Evolutionary conservation across 108 stramenopile genomes (phyloP).

Genomic region (Cyclotella atomus): DNA sequence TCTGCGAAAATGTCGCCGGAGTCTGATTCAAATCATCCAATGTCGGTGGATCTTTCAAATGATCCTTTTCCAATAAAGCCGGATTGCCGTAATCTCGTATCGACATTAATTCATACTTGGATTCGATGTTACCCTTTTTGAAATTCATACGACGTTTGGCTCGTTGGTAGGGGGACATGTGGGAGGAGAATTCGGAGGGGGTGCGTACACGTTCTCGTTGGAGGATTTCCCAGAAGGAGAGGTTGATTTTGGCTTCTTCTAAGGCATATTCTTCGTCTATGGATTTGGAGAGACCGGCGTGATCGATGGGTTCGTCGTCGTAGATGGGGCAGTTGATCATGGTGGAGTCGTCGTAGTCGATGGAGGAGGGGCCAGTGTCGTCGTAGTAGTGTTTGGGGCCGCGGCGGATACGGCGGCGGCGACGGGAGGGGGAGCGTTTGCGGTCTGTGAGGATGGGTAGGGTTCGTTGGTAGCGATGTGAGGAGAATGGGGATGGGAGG

Average conservation of each 20-base stretch:
- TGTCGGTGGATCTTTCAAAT: conserved; percentile 12
- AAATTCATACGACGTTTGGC: conserved; percentile 14
- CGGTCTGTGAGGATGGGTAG: not conserved
- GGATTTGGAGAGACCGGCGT: conserved; percentile 11
- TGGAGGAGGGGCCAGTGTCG: not conserved
- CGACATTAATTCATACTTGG: conserved; percentile 11
- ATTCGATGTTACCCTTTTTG: conserved; percentile 17
- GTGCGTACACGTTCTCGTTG: conserved; percentile 4
- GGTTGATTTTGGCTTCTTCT: conserved; percentile 4
- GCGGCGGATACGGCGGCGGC: not conserved
- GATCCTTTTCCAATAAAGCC: conserved; percentile 19
- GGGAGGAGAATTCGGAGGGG: not conserved
- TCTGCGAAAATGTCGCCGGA: conserved; percentile 1
- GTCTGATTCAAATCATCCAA: conserved; percentile 25
- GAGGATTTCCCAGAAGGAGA: conserved; percentile 14
- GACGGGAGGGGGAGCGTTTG: not conserved
- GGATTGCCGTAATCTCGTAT: conserved; percentile 6
- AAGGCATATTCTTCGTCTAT: conserved; percentile 20
- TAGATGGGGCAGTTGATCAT: conserved; percentile 5
- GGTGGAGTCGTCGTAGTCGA: not conserved
- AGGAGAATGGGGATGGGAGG: not conserved
- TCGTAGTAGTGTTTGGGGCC: conserved; percentile 5
- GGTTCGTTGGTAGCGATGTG: not conserved
- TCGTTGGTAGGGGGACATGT: conserved; percentile 18
- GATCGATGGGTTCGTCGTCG: conserved; percentile 3